A percentile compares a stretch with the other conserved stretches of the same genome.
Evolutionary conservation across 83 land plant species (phyloP).

Genomic region (Thuja plicata): DNA sequence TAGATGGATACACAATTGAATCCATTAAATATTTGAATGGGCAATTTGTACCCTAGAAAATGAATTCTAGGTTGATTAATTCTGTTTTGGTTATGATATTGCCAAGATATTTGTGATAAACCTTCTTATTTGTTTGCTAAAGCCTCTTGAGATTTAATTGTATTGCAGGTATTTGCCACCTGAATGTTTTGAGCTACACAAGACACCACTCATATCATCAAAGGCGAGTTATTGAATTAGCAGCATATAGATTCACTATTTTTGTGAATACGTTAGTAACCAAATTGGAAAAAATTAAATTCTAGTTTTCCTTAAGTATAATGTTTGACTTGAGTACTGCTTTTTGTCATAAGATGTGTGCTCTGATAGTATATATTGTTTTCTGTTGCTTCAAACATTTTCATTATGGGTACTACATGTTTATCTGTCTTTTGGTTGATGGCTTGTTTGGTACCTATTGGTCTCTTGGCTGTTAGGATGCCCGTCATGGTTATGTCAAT

Average conservation of each 20-base stretch:
- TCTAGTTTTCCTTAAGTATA: background rate
- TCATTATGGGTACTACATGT: background rate
- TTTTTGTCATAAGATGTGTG: background rate
- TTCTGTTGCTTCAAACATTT: background rate
- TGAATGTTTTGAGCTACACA: constrained; percentile 94
- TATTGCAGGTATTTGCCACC: constrained; percentile 91
- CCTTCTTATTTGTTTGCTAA: background rate
- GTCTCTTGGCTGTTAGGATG: background rate
- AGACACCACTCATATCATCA: constrained; percentile 93
- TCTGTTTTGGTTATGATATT: background rate
- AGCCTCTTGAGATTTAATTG: constrained; percentile 2
- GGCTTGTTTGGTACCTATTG: background rate
- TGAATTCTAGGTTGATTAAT: background rate
- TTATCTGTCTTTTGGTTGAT: background rate
- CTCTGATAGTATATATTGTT: background rate
- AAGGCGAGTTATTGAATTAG: constrained; percentile 46
- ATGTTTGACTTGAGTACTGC: background rate
- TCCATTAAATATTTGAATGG: background rate
- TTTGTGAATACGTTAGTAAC: background rate
- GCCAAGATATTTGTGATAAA: background rate
- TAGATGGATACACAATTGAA: background rate
- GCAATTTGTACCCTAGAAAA: background rate
- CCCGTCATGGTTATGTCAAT: background rate
- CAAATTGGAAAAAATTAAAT: background rate
- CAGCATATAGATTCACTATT: background rate